A percentile compares a stretch with the other conserved stretches of the same genome.
phyloP scores from a whole-genome alignment of 139 green algal genomes.

The Zygnema circumcarinatum region DNA sequence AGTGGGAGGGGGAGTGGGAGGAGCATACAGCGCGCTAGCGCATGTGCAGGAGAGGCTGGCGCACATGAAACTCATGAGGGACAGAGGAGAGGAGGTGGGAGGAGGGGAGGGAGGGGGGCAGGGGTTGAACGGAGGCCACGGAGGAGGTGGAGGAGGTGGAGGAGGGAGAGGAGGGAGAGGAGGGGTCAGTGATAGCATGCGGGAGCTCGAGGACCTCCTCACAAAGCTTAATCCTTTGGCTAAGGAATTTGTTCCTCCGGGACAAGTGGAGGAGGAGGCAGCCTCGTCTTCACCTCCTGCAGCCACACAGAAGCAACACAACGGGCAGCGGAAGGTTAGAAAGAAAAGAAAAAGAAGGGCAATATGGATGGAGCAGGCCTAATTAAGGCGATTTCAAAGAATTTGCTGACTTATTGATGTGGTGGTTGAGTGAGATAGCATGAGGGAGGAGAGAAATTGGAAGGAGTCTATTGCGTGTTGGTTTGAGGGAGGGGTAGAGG shows the following conservation, averaged over 20 bases:
- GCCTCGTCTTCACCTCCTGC: not conserved
- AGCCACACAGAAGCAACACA: slow-evolving; percentile 7
- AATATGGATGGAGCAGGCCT: too few relatives aligned
- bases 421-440: too few relatives aligned
- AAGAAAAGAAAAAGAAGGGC: slow-evolving; percentile 4
- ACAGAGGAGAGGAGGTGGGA: not conserved
- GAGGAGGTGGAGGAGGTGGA: not conserved
- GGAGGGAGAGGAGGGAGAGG: not conserved
- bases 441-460: too few relatives aligned
- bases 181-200: slow-evolving; percentile 36
- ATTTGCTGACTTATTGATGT: too few relatives aligned
- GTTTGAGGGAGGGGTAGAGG: too few relatives aligned
- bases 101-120: not conserved
- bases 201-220: slow-evolving; percentile 55
- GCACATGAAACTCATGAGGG: not conserved
- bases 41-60: not conserved
- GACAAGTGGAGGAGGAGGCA: slow-evolving; percentile 3
- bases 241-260: slow-evolving; percentile 57
- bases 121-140: too few relatives aligned
- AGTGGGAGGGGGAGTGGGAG: too few relatives aligned
- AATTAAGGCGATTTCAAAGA: too few relatives aligned
- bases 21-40: not conserved
- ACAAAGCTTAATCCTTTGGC: slow-evolving; percentile 64
- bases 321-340: slow-evolving; percentile 29
- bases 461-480: too few relatives aligned